Base-by-base conservation (phyloP, 306 rosid genomes). In the Fragaria vesca region DNA sequence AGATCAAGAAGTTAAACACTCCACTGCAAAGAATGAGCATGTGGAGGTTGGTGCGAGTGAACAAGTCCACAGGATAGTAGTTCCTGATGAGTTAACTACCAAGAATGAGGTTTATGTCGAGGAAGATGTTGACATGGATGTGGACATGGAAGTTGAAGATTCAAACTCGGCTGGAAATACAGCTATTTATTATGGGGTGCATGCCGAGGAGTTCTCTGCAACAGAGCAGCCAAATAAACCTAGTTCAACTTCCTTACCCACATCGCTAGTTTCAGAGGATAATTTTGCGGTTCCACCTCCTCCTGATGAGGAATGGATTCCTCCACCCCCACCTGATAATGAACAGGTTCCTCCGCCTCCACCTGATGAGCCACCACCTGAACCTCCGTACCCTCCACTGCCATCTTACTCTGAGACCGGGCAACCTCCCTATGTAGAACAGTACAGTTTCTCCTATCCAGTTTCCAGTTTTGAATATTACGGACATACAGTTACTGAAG, bases 121-220 rank as follows among this genome's bases (percentile, higher is more conserved):
- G 67, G 99, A 96, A 80, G 99, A 96, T 70, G 91, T 84, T 70
- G 99, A 96, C 73, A 95, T 95, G 99, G 99, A 95, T 71, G 98
- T 95, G 71, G 99, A 95, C 89, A 96, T 93, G 98, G 99, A 96
- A 83, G 94, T 93, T 76, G 99, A 96, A 76, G 97, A 93, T 77
- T 66, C 85, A 36, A 85, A 72, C 78, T 75, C 88, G 68, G 78
- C 90, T 24, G 91, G 84, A 79, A 80, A 87, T 75, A 57, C 85
- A 34, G 51, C 52, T 51, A 32, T 57, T 12, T 74, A 28, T 28
- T 82, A 85, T 77, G 80, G 15, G 50, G 68, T 83, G 34, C 74
- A 54, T 80, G 77, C 74, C 16, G 79, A 78, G 24, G 87, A 71
- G 73, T 82, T 74, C 67, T 58, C 78, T 55, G 85, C 52, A 16